Base-by-base conservation (phyloP, 2,329 filamentous ascomycete genomes). In the Beauveria bassiana region DNA sequence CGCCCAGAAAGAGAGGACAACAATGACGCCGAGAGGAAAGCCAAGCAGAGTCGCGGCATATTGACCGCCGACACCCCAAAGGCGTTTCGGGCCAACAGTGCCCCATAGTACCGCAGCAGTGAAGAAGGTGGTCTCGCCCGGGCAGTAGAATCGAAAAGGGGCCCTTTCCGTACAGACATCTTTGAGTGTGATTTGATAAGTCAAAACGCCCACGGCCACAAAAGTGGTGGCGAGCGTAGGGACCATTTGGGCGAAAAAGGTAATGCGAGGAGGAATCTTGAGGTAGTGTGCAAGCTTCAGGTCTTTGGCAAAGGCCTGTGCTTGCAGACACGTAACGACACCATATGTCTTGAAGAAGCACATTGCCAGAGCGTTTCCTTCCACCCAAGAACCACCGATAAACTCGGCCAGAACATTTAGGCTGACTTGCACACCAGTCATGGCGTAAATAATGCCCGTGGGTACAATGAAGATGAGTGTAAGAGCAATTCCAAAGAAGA, bases 251-350 rank as follows among this genome's bases (percentile, higher is more conserved):
- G 76, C 77, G 24, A 74, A 73, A 67, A 82, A 82, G 2, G 78
- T 71, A 7, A 76, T 77, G 3, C 75, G 72, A 0, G 77, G 77
- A 0, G 79, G 76, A 43, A 82, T 77, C 65, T 82, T 81, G 55
- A 81, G 69, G 67, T 81, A 81, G 61, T 80, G 79, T 1, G 74
- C 79, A 22, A 82, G 69, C 67, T 82, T 82, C 73, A 81, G 73
- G 64, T 82, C 79, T 63, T 75, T 73, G 62, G 51, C 68, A 61
- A 72, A 72, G 28, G 65, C 62, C 8, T 71, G 64, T 4, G 68
- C 68, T 28, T 71, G 69, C 3, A 65, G 63, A 14, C 63, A 65
- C 2, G 69, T 68, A 71, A 76, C 69, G 61, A 74, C 77, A 3
- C 76, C 76, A 0, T 69, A 68, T 26, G 68, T 66, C 49, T 70